A percentile compares a stretch with the other conserved stretches of the same genome.
These are phyloP conservation scores for Bruguiera hainesii DNA, from an alignment of 441 rosid species.

Conservation along the genomic window DNA sequence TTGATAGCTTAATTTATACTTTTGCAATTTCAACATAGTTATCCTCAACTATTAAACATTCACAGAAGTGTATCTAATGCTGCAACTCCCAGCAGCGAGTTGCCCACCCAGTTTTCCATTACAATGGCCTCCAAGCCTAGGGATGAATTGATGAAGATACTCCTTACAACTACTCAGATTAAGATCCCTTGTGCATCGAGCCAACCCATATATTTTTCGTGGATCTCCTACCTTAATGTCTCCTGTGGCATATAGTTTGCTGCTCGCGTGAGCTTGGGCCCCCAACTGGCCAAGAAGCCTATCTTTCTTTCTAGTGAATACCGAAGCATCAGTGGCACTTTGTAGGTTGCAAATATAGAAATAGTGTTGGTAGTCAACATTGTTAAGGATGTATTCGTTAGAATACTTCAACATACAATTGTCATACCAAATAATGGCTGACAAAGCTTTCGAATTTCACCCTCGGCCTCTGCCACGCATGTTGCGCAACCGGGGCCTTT, in stretches of 20 bases:
- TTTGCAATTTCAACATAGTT: no score
- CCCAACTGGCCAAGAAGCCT: no score
- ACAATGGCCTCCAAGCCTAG: not conserved
- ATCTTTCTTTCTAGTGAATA: no score
- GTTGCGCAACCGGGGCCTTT: not conserved
- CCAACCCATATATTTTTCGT: no score
- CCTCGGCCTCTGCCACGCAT: not conserved
- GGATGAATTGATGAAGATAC: not conserved
- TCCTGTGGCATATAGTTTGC: no score
- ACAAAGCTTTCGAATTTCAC: not conserved
- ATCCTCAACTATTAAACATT: not conserved
- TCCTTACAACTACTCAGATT: not conserved
- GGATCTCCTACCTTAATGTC: no score
- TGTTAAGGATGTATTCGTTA: not conserved
- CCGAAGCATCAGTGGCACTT: not conserved
- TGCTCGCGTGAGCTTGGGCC: no score
- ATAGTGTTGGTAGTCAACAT: not conserved
- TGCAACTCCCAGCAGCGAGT: not conserved
- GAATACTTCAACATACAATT: constrained; percentile 1
- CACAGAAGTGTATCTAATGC: not conserved
- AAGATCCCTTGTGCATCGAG: no score
- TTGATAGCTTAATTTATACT: no score
- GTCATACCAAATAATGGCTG: not conserved
- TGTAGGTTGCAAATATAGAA: not conserved
- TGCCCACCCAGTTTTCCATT: not conserved